phyloP scores from a whole-genome alignment of 257 asterid genomes.

The Mentha longifolia region DNA sequence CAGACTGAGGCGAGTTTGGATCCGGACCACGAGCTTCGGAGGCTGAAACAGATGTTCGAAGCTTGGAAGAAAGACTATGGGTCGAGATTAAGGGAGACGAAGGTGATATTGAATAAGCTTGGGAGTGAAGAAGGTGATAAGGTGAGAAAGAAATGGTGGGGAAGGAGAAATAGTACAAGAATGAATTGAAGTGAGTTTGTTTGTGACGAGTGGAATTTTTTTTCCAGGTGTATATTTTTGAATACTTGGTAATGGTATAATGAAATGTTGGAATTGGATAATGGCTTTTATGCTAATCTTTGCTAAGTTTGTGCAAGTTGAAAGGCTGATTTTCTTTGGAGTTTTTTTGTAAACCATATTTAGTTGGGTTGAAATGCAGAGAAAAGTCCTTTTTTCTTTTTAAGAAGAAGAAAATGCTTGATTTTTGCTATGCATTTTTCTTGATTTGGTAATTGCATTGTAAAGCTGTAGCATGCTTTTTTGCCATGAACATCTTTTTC shows the following conservation, averaged over 20 bases:
- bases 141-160: slow-evolving; percentile 92
- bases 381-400: not conserved
- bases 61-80: slow-evolving; percentile 96
- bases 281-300: not conserved
- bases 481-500: too few relatives aligned
- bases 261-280: not conserved
- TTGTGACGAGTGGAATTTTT: not conserved
- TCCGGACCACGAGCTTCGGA: slow-evolving; percentile 83
- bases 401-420: not conserved
- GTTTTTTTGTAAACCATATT: too few relatives aligned
- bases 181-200: slow-evolving; percentile 28
- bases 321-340: too few relatives aligned
- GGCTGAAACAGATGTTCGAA: slow-evolving; percentile 90
- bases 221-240: slow-evolving; percentile 27
- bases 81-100: slow-evolving; percentile 83
- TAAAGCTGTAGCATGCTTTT: too few relatives aligned
- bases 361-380: too few relatives aligned
- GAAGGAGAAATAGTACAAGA: slow-evolving; percentile 80
- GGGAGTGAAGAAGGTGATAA: slow-evolving; percentile 70
- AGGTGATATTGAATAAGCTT: slow-evolving; percentile 80
- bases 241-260: not conserved
- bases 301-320: not conserved
- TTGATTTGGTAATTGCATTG: not conserved
- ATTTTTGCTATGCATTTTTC: not conserved
- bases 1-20: slow-evolving; percentile 83